Evolutionary conservation across 805 yeast species (phyloP), one percentile per base, ranked within the genome.

Genomic region (Grigorovia yakushimaensis): DNA sequence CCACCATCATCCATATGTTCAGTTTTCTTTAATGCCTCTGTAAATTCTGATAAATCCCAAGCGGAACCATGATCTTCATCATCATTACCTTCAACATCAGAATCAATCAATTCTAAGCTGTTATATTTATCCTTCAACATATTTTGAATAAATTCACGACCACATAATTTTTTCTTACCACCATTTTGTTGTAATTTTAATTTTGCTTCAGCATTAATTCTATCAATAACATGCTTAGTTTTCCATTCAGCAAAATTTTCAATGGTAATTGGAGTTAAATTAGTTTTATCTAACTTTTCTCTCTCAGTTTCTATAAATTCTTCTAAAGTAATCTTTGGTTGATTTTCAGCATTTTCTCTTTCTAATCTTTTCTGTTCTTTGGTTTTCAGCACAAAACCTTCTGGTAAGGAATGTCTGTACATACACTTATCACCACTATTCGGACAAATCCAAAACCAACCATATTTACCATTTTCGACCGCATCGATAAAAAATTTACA

Each of bases 381-480:
- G 36, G 98, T 94, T 74, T 93, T 93, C 70, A 93, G 77, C 49
- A 87, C 94, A 67, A 88, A 94, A 1, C 98, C 99, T 42, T 94
- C 89, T 39, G 99, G 99, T 61, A 93, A 74, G 8, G 97, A 84
- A 68, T 93, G 99, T 67, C 79, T 82, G 72, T 93, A 93, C 73
- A 83, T 91, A 78, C 99, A 93, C 51, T 79, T 83, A 51, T 84
- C 79, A 54, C 96, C 97, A 39, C 91, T 89, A 57, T 87, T 87
- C 23, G 98, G 98, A 72, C 98, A 93, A 19, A 77, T 74, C 98
- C 98, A 93, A 69, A 93, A 89, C 98, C 98, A 93, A 61, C 98
- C 98, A 64, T 93, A 93, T 64, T 91, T 91, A 49, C 91, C 93
- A 61, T 88, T 88, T 64, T 93, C 99, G 49, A 93, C 97, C 0